Evolutionary conservation across 108 stramenopile genomes (phyloP).

Genomic region (Skeletonema marinoi): DNA sequence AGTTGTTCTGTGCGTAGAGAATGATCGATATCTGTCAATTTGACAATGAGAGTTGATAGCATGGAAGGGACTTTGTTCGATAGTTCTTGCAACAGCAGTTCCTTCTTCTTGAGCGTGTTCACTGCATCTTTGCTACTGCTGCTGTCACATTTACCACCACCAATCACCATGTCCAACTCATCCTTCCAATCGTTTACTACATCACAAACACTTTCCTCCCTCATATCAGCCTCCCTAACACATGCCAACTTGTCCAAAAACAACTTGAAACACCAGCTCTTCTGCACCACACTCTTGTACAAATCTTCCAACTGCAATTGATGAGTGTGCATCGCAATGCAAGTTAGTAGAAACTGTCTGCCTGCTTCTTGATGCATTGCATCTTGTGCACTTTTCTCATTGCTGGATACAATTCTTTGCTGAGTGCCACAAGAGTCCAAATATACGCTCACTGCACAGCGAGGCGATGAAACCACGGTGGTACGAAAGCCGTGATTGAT

Average conservation of each 20-base stretch:
- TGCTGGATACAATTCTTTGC: background rate
- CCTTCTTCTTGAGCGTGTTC: too few relatives aligned
- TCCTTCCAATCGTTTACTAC: conserved; percentile 1
- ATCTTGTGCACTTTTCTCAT: background rate
- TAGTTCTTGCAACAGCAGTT: background rate
- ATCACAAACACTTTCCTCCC: background rate
- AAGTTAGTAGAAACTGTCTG: conserved; percentile 39
- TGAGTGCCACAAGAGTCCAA: conserved; percentile 36
- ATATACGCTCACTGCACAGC: conserved; percentile 52
- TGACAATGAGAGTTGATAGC: conserved; percentile 4
- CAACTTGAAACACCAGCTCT: conserved; percentile 38
- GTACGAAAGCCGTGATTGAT: conserved; percentile 57
- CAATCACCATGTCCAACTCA: background rate
- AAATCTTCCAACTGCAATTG: conserved; percentile 39
- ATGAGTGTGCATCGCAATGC: conserved; percentile 58
- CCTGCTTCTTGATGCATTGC: conserved; percentile 20
- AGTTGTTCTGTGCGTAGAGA: conserved; percentile 44
- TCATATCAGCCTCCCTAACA: conserved; percentile 10
- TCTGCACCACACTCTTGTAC: conserved; percentile 20
- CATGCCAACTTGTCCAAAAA: conserved; percentile 45
- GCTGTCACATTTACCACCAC: background rate
- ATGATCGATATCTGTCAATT: conserved; percentile 17
- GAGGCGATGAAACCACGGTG: conserved; percentile 51
- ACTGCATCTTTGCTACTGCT: background rate
- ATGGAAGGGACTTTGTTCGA: background rate